Conservation (phyloP, 805 yeast species). For the Torulaspora gathmanii region DNA sequence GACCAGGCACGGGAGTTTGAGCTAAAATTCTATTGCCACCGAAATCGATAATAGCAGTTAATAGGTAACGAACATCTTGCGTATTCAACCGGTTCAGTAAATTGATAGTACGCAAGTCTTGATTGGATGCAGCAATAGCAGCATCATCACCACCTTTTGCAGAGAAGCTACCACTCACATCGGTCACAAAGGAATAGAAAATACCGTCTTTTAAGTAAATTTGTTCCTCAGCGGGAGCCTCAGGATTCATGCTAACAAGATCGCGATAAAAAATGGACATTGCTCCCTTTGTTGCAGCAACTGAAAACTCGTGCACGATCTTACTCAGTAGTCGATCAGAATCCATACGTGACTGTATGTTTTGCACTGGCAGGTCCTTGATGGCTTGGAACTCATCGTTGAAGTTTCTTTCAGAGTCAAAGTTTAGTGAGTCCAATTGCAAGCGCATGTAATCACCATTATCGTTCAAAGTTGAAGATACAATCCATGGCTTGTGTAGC, state of each 20-base stretch:
- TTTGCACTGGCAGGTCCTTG: constrained; percentile 58
- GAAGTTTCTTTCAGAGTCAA: constrained; percentile 62
- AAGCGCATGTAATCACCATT: constrained; percentile 56
- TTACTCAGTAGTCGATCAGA: constrained; percentile 73
- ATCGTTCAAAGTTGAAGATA: constrained; percentile 30
- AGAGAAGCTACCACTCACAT: constrained; percentile 52
- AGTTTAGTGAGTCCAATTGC: constrained; percentile 40
- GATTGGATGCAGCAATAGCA: constrained; percentile 71
- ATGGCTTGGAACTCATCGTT: constrained; percentile 86
- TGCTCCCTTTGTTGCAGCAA: constrained; percentile 75
- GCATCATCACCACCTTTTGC: constrained; percentile 78
- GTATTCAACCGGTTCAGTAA: constrained; percentile 62
- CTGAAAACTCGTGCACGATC: constrained; percentile 69
- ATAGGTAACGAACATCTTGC: constrained; percentile 60
- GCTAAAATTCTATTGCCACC: constrained; percentile 84
- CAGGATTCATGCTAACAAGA: constrained; percentile 74
- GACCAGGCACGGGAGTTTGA: constrained; percentile 95
- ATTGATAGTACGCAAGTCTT: constrained; percentile 71
- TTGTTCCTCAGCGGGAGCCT: constrained; percentile 54
- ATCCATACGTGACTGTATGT: constrained; percentile 61
- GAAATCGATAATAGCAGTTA: constrained; percentile 84
- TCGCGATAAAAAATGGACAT: constrained; percentile 69
- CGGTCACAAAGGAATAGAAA: constrained; percentile 77
- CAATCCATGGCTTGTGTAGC: constrained; percentile 73
- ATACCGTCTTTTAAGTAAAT: constrained; percentile 78